These are phyloP conservation scores for Zalerion maritima DNA, from an alignment of 495 filamentous ascomycete genomes.

Conservation along the genomic window DNA sequence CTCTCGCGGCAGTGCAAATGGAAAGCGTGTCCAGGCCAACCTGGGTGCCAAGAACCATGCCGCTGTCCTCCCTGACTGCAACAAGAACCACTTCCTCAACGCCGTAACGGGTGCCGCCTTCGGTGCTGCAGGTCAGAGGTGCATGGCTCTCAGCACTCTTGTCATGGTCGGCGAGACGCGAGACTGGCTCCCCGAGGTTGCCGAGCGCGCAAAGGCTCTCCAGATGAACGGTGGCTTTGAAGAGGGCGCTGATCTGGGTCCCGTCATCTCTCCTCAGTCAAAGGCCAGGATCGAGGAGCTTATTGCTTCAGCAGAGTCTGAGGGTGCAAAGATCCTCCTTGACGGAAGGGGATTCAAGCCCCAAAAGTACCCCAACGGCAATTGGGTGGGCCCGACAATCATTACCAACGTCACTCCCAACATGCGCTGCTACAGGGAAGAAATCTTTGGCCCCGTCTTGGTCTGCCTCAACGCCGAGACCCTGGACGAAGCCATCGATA, in stretches of 20 bases:
- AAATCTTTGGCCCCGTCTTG: conserved; percentile 94
- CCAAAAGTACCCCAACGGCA: conserved; percentile 88
- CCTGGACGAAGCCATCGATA: conserved; percentile 59
- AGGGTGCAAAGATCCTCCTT: conserved; percentile 89
- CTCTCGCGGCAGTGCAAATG: conserved; percentile 75
- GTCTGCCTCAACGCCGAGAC: conserved; percentile 73
- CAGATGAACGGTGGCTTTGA: conserved; percentile 93
- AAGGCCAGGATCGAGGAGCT: conserved; percentile 80
- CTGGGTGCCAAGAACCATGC: conserved; percentile 98
- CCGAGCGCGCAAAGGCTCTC: conserved; percentile 79
- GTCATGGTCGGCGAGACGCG: conserved; percentile 93
- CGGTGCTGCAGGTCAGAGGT: conserved; percentile 90
- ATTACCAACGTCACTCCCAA: conserved; percentile 82
- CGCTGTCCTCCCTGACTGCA: conserved; percentile 85
- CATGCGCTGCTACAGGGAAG: conserved; percentile 91
- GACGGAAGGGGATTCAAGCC: conserved; percentile 84
- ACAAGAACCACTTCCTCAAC: conserved; percentile 95
- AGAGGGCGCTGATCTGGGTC: conserved; percentile 84
- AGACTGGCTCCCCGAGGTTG: conserved; percentile 82
- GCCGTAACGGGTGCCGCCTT: conserved; percentile 91
- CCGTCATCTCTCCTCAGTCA: conserved; percentile 86
- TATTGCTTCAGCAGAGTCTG: conserved; percentile 77
- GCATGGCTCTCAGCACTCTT: conserved; percentile 90
- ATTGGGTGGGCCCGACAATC: conserved; percentile 90
- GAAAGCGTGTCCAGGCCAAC: conserved; percentile 90